A percentile compares a stretch with the other conserved stretches of the same genome.
These are phyloP conservation scores for Trichoderma arundinaceum DNA, from an alignment of 2,329 filamentous ascomycete species.

Conservation along the genomic window DNA sequence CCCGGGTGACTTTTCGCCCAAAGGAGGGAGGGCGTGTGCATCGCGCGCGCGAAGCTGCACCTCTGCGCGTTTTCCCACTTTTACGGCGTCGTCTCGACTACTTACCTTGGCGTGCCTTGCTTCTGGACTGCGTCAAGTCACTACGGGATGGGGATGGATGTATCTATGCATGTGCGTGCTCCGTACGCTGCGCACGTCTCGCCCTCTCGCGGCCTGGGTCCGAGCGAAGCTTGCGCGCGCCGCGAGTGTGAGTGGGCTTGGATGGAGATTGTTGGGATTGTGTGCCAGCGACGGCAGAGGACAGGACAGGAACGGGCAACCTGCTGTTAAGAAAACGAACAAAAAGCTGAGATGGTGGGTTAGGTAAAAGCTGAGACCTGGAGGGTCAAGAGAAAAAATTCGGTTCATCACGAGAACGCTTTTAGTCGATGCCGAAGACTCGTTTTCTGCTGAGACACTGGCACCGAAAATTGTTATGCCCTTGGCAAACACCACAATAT, in stretches of 20 bases:
- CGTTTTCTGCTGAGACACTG: not conserved
- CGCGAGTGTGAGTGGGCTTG: constrained; percentile 5
- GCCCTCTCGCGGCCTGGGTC: too few species aligned
- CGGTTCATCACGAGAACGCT: constrained; percentile 19
- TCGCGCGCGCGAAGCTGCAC: not conserved
- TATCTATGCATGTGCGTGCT: not conserved
- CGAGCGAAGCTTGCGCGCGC: too few species aligned
- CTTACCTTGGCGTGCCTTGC: constrained; percentile 18
- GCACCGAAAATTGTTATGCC: too few species aligned
- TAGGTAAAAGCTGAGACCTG: constrained; percentile 13
- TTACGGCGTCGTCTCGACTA: not conserved
- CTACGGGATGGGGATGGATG: not conserved
- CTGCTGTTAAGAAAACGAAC: not conserved
- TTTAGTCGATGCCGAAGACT: constrained; percentile 14
- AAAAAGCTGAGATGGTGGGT: constrained; percentile 5
- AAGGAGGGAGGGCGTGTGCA: constrained; percentile 16
- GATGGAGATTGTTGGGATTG: not conserved
- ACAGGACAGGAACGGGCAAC: constrained; percentile 3
- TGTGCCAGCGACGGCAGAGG: too few species aligned
- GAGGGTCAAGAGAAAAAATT: not conserved
- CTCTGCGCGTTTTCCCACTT: not conserved
- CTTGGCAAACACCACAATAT: too few species aligned
- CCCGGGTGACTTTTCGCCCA: constrained; percentile 11
- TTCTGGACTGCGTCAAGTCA: not conserved
- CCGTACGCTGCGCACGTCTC: too few species aligned